These are phyloP conservation scores for Oryza glaberrima DNA, from an alignment of 176 grass and related monocot species.

Conservation along the genomic window DNA sequence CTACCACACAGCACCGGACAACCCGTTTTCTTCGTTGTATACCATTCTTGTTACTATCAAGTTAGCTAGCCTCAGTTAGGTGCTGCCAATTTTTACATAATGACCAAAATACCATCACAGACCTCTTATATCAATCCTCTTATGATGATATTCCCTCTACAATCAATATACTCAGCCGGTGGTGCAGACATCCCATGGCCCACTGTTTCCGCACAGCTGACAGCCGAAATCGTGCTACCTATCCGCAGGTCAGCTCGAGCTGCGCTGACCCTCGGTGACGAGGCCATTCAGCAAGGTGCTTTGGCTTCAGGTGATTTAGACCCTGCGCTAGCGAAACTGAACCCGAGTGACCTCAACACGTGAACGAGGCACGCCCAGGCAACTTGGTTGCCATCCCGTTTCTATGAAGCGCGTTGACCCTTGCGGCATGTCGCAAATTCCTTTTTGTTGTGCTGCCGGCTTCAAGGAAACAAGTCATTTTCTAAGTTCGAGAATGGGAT, in stretches of 20 bases:
- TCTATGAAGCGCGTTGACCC: not conserved
- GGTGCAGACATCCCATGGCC: not conserved
- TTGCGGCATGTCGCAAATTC: not conserved
- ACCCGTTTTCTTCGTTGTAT: not conserved
- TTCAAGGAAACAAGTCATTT: not conserved
- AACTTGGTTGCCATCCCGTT: not conserved
- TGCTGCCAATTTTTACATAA: not conserved
- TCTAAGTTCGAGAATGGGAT: not conserved
- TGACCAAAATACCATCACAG: not conserved
- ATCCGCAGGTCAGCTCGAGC: not conserved
- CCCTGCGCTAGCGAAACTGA: no score
- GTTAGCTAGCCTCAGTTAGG: not conserved
- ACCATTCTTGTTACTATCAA: not conserved
- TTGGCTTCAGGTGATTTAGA: not conserved
- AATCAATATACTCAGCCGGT: not conserved
- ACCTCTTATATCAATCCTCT: not conserved
- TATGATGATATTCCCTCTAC: not conserved
- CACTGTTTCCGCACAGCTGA: not conserved
- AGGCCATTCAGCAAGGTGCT: not conserved
- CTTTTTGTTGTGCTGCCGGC: not conserved
- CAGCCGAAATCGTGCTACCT: not conserved
- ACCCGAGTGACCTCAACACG: not conserved
- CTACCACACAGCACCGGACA: not conserved
- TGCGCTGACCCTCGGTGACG: not conserved
- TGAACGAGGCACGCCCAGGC: not conserved